A percentile compares a stretch with the other conserved stretches of the same genome.
Conservation (phyloP, 2,329 filamentous ascomycete genomes). For the Cordyceps cicadae region DNA sequence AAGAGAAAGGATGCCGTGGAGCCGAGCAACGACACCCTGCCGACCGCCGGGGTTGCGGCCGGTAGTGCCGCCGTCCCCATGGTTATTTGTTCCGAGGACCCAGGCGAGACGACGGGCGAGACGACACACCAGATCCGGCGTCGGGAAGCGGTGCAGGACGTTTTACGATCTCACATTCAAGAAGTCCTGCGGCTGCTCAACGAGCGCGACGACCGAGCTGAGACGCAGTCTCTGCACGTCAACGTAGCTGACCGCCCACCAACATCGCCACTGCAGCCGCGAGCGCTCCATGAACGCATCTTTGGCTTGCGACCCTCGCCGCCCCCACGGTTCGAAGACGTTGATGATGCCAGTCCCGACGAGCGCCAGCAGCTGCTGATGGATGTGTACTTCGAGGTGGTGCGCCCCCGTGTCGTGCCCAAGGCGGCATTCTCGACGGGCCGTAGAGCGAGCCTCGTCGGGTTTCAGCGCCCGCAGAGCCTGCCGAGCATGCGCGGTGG, state of each 20-base stretch:
- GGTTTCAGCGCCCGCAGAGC: constrained; percentile 17
- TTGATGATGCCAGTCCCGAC: constrained; percentile 39
- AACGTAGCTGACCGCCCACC: constrained; percentile 9
- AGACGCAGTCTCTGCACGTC: constrained; percentile 16
- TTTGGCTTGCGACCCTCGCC: constrained; percentile 6
- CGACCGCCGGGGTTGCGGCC: background rate
- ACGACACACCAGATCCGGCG: constrained; percentile 19
- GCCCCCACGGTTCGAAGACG: constrained; percentile 33
- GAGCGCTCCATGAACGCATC: background rate
- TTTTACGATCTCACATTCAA: constrained; percentile 42
- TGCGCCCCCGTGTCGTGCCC: constrained; percentile 33
- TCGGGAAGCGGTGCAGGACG: constrained; percentile 33
- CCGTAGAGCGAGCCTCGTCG: constrained; percentile 19
- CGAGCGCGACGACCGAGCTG: constrained; percentile 24
- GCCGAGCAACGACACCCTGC: background rate
- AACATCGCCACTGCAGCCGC: constrained; percentile 11
- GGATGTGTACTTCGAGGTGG: constrained; percentile 41
- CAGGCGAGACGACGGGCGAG: constrained; percentile 15
- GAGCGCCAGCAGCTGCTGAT: constrained; percentile 43
- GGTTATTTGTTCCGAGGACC: constrained; percentile 2
- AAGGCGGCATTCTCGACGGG: constrained; percentile 23
- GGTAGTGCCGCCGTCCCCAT: background rate
- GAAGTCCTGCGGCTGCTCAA: constrained; percentile 40
- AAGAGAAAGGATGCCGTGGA: constrained; percentile 15
- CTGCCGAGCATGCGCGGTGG: constrained; percentile 13